Evolutionary conservation across 108 stramenopile genomes (phyloP), one percentile per base, ranked within the genome.

Genomic region (Discostella pseudostelligera): DNA sequence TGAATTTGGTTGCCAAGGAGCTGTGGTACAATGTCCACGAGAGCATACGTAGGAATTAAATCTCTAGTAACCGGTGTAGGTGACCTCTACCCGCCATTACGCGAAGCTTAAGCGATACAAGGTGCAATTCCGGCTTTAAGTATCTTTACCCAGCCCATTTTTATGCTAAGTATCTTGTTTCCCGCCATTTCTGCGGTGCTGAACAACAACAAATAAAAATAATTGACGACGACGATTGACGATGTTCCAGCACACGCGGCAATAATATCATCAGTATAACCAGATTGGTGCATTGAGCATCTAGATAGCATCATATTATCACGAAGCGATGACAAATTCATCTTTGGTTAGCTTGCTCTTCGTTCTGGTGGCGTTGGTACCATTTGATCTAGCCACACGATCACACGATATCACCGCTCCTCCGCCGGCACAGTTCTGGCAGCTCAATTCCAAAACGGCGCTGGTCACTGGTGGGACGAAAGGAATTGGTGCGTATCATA

Each of bases 381-480:
- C 25, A 9, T 21, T 44, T 11, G 32, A 4, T 5, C 32, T 35
- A 39, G n/a, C 51, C 54, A 9, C 46, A 24, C 44, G 28, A 35
- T 14, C 54, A 56, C 39, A 36, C 62, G 14, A 58, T 70, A 16
- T 69, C 76, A 9, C 59, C 69, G 20, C 76, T 5, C 32, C 76
- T 42, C 69, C 69, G 9, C 44, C 69, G 26, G n/a, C 76, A 32
- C 60, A 43, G 10, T 58, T 72, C 43, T 94, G 89, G 89, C 47
- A 79, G 22, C 79, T 94, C 2, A 35, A 77, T 36, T 69, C 72
- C 1, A 62, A 51, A 42, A 88, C 76, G 14, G 88, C 87, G 10
- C 78, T 89, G 12, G 88, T 93, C 7, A 93, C 92, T n/a, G 92
- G 92, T 40, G 92, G 92, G 19, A 93, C 92, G 4, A 89, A 88